Evolutionary conservation across 2,329 filamentous ascomycete genomes (phyloP).

Genomic region (Periconia sp.): DNA sequence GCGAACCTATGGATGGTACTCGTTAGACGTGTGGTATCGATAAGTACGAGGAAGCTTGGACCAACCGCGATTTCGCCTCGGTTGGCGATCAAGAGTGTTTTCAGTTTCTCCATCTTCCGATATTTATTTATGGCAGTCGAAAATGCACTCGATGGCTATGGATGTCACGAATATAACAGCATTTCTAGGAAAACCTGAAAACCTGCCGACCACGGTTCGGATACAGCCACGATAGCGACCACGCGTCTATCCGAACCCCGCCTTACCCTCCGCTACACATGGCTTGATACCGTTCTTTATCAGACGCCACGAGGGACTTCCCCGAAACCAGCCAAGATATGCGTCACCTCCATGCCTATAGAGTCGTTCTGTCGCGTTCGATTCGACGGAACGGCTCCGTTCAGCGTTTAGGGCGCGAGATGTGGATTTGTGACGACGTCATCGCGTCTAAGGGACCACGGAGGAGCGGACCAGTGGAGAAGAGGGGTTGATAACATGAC

Average conservation of each 20-base stretch:
- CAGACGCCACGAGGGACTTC: background rate
- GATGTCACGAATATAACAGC: too few species aligned
- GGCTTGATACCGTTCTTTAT: background rate
- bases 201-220: too few species aligned
- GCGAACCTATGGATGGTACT: conserved; percentile 41
- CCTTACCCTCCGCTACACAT: background rate
- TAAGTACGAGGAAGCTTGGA: background rate
- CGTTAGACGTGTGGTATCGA: background rate
- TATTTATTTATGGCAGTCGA: too few species aligned
- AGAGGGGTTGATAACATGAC: conserved; percentile 3
- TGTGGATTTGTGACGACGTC: background rate
- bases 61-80: conserved; percentile 59
- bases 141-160: too few species aligned
- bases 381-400: too few species aligned
- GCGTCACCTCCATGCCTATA: background rate
- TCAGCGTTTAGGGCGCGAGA: too few species aligned
- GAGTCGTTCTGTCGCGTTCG: too few species aligned
- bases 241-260: background rate
- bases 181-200: too few species aligned
- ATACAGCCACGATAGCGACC: too few species aligned
- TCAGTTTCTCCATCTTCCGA: conserved; percentile 46
- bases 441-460: background rate
- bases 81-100: conserved; percentile 60
- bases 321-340: background rate
- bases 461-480: background rate